Evolutionary conservation across 345 rosid genomes (phyloP), one percentile per base, ranked within the genome.

Genomic region (Hypericum perforatum): DNA sequence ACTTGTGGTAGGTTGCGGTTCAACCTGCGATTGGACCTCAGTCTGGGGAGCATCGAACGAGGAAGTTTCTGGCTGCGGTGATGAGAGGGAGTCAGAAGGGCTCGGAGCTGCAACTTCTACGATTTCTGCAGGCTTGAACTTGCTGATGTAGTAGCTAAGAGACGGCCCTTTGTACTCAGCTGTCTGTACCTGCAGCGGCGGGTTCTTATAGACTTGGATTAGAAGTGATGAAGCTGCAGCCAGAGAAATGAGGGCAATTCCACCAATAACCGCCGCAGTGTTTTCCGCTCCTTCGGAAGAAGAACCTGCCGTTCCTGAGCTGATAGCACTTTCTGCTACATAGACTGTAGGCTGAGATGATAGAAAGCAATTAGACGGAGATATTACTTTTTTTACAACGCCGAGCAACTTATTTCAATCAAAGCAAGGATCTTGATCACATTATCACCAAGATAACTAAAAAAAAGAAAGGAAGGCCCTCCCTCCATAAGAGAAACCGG

Each of bases 331-430:
- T 74, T 92, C 94, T 14, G 98, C 92, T 66, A 87, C 64, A 38
- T 92, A 92, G 43, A 92, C 81, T 52, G 85, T 63, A 62, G 98
- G 98, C 98, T 92, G 76, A 41, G n/a, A n/a, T n/a, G n/a, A n/a
- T n/a, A n/a, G n/a, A n/a, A 22, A 22, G 4, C 4, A 22, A 22
- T 22, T 22, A 22, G 32, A 22, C 32, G 32, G 32, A 22, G 1
- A n/a, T n/a, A n/a, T n/a, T n/a, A n/a, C n/a, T n/a, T n/a, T n/a
- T n/a, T n/a, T n/a, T n/a, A 22, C 32, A 4, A 22, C 32, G 4
- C 32, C 32, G 32, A 22, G 32, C 32, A 22, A 22, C 4, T 22
- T 22, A 22, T 22, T 22, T 4, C 32, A 22, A 22, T 22, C 32
- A 22, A 22, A 22, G 32, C 32, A 22, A 22, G 32, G 32, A 22